These are phyloP conservation scores for Lodderomyces oxycetoniae DNA, from an alignment of 1,139 yeast genomes.

Conservation along the genomic window DNA sequence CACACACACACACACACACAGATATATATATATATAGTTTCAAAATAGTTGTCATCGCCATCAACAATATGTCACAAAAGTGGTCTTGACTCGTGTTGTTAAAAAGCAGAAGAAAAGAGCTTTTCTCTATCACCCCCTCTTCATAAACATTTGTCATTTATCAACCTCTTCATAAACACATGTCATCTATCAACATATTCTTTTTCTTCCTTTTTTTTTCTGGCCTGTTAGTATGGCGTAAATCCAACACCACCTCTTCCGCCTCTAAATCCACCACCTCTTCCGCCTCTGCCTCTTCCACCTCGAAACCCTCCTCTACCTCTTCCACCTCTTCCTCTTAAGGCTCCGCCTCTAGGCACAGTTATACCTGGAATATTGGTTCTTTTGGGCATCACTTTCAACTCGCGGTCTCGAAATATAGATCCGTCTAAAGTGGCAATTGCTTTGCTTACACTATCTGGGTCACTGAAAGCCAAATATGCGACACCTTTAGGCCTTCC, in stretches of 20 bases:
- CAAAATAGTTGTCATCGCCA: too few relatives aligned
- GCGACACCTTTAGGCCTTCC: slow-evolving; percentile 88
- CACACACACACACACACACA: too few relatives aligned
- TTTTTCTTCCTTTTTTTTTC: too few relatives aligned
- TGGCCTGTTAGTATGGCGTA: slow-evolving; percentile 17
- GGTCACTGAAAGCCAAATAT: slow-evolving; percentile 71
- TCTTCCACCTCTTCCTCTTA: slow-evolving; percentile 26
- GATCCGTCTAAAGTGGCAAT: slow-evolving; percentile 59
- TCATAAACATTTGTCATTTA: too few relatives aligned
- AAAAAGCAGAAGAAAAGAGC: too few relatives aligned
- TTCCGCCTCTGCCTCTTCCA: slow-evolving; percentile 25
- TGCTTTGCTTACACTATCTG: slow-evolving; percentile 59
- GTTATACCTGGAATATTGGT: slow-evolving; percentile 73
- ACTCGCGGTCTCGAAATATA: slow-evolving; percentile 59
- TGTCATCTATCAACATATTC: too few relatives aligned
- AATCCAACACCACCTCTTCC: slow-evolving; percentile 23
- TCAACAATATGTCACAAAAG: too few relatives aligned
- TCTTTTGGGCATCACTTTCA: slow-evolving; percentile 72
- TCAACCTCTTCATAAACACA: too few relatives aligned
- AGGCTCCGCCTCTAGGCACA: slow-evolving; percentile 37
- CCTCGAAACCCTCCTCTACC: slow-evolving; percentile 19
- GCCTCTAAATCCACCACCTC: slow-evolving; percentile 21
- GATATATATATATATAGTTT: too few relatives aligned
- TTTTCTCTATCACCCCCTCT: too few relatives aligned
- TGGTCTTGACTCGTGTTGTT: too few relatives aligned